phyloP scores from a whole-genome alignment of 768 basidiomycete species.

The Lactarius pseudohatsudake region DNA sequence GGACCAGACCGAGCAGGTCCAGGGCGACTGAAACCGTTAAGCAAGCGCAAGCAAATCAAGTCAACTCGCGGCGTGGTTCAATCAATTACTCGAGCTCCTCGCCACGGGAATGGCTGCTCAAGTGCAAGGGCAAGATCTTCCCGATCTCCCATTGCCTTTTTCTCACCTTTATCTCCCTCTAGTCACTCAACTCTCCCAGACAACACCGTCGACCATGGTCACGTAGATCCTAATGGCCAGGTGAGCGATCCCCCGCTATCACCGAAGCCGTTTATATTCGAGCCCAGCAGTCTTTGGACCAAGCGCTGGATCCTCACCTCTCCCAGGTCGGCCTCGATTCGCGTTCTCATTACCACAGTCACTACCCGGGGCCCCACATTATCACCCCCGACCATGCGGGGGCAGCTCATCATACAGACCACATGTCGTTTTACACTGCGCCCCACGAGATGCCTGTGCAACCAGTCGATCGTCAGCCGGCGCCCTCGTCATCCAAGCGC shows the following conservation, averaged over 20 bases:
- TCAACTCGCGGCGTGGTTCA: constrained; percentile 29
- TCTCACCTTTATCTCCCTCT: constrained; percentile 27
- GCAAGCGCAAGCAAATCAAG: constrained; percentile 24
- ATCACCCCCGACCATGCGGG: constrained; percentile 27
- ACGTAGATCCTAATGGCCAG: constrained; percentile 30
- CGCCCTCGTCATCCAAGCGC: constrained; percentile 27
- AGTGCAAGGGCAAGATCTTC: constrained; percentile 30
- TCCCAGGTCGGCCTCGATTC: constrained; percentile 30
- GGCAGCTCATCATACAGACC: constrained; percentile 28
- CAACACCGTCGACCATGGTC: constrained; percentile 29
- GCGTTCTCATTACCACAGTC: constrained; percentile 29
- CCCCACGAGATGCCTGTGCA: constrained; percentile 28
- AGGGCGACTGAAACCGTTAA: constrained; percentile 26
- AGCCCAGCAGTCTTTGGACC: constrained; percentile 27
- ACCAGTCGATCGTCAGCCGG: constrained; percentile 25
- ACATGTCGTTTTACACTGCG: constrained; percentile 25
- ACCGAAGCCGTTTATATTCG: constrained; percentile 21
- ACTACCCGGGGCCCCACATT: constrained; percentile 27
- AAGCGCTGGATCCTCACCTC: constrained; percentile 31
- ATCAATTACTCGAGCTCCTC: constrained; percentile 25
- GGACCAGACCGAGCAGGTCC: constrained; percentile 25
- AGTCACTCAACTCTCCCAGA: constrained; percentile 29
- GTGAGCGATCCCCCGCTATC: constrained; percentile 23
- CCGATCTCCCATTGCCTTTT: constrained; percentile 27
- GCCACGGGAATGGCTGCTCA: constrained; percentile 30